Evolutionary conservation across 495 filamentous ascomycete genomes (phyloP), one percentile per base, ranked within the genome.

Genomic region (Podospora didyma): DNA sequence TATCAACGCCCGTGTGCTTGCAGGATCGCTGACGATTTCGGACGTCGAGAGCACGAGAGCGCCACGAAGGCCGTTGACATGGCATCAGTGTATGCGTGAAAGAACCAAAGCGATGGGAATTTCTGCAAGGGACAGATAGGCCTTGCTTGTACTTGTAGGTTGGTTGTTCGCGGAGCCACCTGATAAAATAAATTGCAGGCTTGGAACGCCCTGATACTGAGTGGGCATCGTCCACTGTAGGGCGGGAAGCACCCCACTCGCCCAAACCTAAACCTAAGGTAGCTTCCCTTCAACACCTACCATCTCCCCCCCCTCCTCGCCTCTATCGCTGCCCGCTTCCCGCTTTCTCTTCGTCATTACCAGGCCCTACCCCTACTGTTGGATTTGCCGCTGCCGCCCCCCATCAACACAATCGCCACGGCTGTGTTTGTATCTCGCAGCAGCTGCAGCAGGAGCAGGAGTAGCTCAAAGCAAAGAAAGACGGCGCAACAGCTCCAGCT

Each of bases 201-300:
- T n/a, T n/a, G n/a, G n/a, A n/a, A n/a, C n/a, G n/a, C n/a, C n/a
- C n/a, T n/a, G n/a, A n/a, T n/a, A n/a, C n/a, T n/a, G n/a, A n/a
- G n/a, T n/a, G n/a, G n/a, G n/a, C n/a, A n/a, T n/a, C n/a, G 26
- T 31, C 3, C 26, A 31, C 26, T 31, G 56, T 53, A 68, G 59
- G 63, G 59, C 65, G 59, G 63, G 54, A 67, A 53, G 56, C 66
- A 67, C 68, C 68, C 68, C 68, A 70, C 68, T 63, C 56, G 41
- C 59, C 54, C 58, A 70, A 63, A 65, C 66, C 57, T 62, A 68
- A 62, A 63, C 39, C 39, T 42, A 9, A 42, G 39, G 39, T 42
- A 42, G 64, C 62, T 65, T 64, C 64, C 59, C 50, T 21, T n/a
- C 51, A 26, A 56, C 37, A 56, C 47, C 46, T 42, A 35, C n/a